phyloP scores from a whole-genome alignment of 2,329 filamentous ascomycete genomes.

The Cyphellophora attinorum region DNA sequence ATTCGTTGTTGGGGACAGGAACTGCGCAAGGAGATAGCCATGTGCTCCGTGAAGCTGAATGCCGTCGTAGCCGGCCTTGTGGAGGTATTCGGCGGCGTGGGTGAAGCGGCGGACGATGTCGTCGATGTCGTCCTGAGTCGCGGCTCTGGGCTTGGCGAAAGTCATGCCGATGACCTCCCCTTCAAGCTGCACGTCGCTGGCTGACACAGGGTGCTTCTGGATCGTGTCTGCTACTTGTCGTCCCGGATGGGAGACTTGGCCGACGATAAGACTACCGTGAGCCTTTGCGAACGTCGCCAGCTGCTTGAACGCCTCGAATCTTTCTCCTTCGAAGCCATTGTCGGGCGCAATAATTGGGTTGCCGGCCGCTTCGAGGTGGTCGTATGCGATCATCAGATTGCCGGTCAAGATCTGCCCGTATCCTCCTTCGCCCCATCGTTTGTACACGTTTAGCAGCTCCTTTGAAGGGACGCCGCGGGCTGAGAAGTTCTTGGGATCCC shows the following conservation, averaged over 20 bases:
- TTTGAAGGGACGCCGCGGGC: conserved; percentile 45
- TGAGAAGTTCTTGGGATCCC: conserved; percentile 43
- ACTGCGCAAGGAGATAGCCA: conserved; percentile 50
- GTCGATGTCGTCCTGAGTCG: conserved; percentile 30
- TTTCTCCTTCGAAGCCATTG: conserved; percentile 41
- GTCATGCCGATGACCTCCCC: conserved; percentile 21
- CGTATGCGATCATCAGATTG: conserved; percentile 56
- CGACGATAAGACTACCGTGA: conserved; percentile 49
- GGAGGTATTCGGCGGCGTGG: conserved; percentile 51
- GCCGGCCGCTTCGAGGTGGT: conserved; percentile 46
- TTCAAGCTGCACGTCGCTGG: conserved; percentile 39
- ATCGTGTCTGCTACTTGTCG: conserved; percentile 40
- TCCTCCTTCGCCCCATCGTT: conserved; percentile 50
- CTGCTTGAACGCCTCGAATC: conserved; percentile 51
- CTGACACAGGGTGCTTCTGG: conserved; percentile 41
- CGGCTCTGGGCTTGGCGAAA: conserved; percentile 26
- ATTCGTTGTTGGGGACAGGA: conserved; percentile 44
- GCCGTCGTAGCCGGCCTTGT: conserved; percentile 52
- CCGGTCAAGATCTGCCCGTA: conserved; percentile 51
- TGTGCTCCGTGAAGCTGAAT: conserved; percentile 44
- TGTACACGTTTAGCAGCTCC: conserved; percentile 48
- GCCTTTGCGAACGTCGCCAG: conserved; percentile 47
- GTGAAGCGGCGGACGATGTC: conserved; percentile 52
- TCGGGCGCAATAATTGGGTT: conserved; percentile 50
- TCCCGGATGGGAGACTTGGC: conserved; percentile 55